Base-by-base conservation (phyloP, 805 yeast species). In the Isabelozyma gotoi region DNA sequence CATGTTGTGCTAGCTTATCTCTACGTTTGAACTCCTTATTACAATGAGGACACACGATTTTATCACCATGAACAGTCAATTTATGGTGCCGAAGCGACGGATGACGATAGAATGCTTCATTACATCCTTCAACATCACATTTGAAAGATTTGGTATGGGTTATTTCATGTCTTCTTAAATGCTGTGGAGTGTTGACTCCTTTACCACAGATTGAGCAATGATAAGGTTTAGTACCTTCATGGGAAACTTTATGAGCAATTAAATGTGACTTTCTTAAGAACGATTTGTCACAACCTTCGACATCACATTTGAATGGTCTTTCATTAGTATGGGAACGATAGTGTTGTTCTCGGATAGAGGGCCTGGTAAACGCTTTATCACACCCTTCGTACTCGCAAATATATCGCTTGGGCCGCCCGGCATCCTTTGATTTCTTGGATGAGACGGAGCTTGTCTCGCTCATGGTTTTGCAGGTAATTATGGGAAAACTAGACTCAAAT, bases 311-410 rank as follows among this genome's bases (percentile, higher is more conserved):
- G 56, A 78, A 90, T 0, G 96, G 96, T 46, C 95, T 75, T 49
- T 86, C 92, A 49, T 81, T 78, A 4, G 89, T 80, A 62, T 90
- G 97, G 1, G 90, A 73, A 51, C 90, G 74, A 60, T 74, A 67
- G 63, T 90, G 99, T 55, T 88, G 96, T 29, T 84, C 87, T 40
- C 94, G 68, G 8, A 89, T 71, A 1, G 95, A 83, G 0, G 97
- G 97, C 39, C 92, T 74, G 5, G 85, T 69, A 55, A 89, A 92
- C 1, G 86, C 77, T 60, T 89, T 92, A 21, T 66, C 77, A 56
- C 98, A 94, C 2, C 78, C 84, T 5, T 71, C 76, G 46, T 71
- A 76, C 15, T 74, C 77, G 61, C 98, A 92, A 10, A 61, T 55
- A 57, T 85, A 84, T 18, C 63, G 71, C 55, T 88, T 89, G 0